Evolutionary conservation across 768 basidiomycete genomes (phyloP).

Genomic region (Amanita jacksonii): DNA sequence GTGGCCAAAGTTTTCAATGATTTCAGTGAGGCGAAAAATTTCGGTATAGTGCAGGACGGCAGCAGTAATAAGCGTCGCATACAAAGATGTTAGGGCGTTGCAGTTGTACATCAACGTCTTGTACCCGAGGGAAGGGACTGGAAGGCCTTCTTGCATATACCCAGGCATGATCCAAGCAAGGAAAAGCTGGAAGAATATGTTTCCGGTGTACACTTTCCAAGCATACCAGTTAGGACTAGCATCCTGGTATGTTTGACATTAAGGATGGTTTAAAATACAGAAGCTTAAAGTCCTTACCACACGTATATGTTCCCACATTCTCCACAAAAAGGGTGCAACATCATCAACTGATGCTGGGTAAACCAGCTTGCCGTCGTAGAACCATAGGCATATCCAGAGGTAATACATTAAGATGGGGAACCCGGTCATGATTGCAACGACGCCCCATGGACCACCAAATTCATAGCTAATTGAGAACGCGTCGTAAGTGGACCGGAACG

Average conservation of each 20-base stretch:
- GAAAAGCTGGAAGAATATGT: conserved; percentile 82
- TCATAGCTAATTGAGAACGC: conserved; percentile 62
- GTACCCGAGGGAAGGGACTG: conserved; percentile 90
- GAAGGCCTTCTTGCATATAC: conserved; percentile 88
- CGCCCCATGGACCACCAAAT: conserved; percentile 92
- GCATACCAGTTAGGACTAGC: conserved; percentile 86
- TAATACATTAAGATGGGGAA: conserved; percentile 98
- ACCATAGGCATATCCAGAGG: conserved; percentile 95
- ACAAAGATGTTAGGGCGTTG: conserved; percentile 83
- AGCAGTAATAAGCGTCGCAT: conserved; percentile 71
- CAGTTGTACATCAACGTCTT: conserved; percentile 94
- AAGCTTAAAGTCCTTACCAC: conserved; percentile 38
- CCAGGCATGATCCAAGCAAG: conserved; percentile 90
- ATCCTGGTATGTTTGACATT: conserved; percentile 42
- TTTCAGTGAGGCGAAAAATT: conserved; percentile 85
- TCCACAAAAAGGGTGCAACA: conserved; percentile 63
- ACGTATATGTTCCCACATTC: conserved; percentile 81
- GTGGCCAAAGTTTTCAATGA: conserved; percentile 94
- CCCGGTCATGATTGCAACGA: conserved; percentile 84
- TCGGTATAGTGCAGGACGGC: conserved; percentile 65
- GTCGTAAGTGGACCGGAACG: conserved; percentile 10
- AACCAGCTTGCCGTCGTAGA: conserved; percentile 82
- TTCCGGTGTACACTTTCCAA: conserved; percentile 83
- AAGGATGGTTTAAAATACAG: neutral
- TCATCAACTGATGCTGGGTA: conserved; percentile 60